Conservation (phyloP, 1,284 basidiomycete species). For the Pascua guehoae region DNA sequence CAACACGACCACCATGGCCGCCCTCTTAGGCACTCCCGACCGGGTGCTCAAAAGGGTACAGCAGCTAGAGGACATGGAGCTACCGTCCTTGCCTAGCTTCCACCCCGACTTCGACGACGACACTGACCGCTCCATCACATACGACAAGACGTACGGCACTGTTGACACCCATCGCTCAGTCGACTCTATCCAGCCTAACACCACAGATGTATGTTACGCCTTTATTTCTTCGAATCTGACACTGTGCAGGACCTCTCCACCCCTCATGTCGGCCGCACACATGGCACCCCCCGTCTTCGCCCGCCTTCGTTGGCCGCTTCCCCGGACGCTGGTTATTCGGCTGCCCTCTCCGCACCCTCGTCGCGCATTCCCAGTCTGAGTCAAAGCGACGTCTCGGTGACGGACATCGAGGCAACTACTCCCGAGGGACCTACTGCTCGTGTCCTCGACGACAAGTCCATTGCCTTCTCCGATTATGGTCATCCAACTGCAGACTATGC, state of each 20-base stretch:
- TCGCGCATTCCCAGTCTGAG: constrained; percentile 39
- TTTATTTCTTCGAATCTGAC: too few relatives aligned
- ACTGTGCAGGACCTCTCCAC: too few relatives aligned
- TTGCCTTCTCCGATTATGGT: neutral
- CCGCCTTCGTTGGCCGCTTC: too few relatives aligned
- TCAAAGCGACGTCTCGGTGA: constrained; percentile 35
- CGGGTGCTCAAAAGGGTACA: constrained; percentile 38
- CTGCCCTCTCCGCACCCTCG: too few relatives aligned
- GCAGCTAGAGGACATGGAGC: constrained; percentile 41
- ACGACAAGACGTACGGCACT: too few relatives aligned
- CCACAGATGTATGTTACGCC: too few relatives aligned
- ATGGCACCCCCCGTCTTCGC: too few relatives aligned
- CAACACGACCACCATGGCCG: constrained; percentile 21
- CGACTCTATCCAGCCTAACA: too few relatives aligned
- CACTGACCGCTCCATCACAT: neutral
- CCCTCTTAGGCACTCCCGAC: constrained; percentile 35
- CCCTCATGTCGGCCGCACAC: too few relatives aligned
- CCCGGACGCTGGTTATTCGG: too few relatives aligned
- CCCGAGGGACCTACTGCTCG: constrained; percentile 31
- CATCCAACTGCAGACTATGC: too few relatives aligned
- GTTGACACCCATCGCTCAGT: too few relatives aligned
- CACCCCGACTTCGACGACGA: constrained; percentile 33
- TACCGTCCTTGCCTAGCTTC: constrained; percentile 45
- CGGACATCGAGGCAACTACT: constrained; percentile 38
- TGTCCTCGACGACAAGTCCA: constrained; percentile 5